Base-by-base conservation (phyloP, 2,329 filamentous ascomycete genomes). In the Calonectria henricotiae region DNA sequence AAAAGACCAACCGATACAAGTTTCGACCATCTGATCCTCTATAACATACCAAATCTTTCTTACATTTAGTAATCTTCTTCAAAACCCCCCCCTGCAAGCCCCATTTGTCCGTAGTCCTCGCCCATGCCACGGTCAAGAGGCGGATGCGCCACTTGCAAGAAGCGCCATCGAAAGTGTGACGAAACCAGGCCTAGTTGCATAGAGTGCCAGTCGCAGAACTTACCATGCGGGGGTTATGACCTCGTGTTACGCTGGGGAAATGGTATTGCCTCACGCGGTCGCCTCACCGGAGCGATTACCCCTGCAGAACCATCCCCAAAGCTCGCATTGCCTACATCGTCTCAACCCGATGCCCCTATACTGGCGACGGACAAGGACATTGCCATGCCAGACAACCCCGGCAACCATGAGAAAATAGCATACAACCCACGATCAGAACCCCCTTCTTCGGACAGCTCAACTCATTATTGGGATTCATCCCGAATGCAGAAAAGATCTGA, bases 131-230 rank as follows among this genome's bases (percentile, higher is more conserved):
- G 74, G 23, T 76, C 73, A 32, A 68, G 74, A 46, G 66, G 35
- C 4, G 74, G 74, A 3, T 76, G 74, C 11, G 43, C 32, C 20
- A 76, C 73, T 1, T 76, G 74, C 58, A 76, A 75, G 32, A 62
- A 55, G 32, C 73, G 74, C 6, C 74, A 76, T 44, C 70, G 73
- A 2, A 76, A 76, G 55, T 76, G 74, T 25, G 74, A 76, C 20
- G 72, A 76, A 37, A 72, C 70, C 1, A 73, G 65, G 5, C 74
- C 74, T 5, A 4, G 15, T 2, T 76, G 74, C 25, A 37, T 58
- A 1, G 51, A 73, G 39, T 76, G 74, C 17, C 44, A 68, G 4
- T 67, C 47, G 2, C 46, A 75, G 2, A 70, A 60, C 3, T 27
- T 76, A 1, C 3, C 11, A 1, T 76, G 74, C 3, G 74, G 74